Evolutionary conservation across 1,284 basidiomycete species (phyloP).

Genomic region (Ganoderma multipileum): DNA sequence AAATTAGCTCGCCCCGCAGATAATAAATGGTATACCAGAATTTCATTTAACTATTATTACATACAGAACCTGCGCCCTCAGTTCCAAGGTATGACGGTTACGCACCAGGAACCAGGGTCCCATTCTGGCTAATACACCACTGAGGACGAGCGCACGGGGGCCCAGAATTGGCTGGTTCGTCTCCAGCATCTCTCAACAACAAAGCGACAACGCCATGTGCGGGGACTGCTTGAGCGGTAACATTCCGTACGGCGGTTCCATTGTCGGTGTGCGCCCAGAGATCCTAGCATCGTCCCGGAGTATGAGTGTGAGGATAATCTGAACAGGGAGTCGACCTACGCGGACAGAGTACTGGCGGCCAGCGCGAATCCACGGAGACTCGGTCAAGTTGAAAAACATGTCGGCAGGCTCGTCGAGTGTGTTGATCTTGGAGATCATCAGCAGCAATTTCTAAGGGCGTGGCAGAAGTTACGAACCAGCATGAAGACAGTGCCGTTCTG

Average conservation of each 20-base stretch:
- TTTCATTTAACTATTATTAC: neutral
- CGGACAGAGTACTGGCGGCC: slow-evolving; percentile 67
- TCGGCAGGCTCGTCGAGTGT: slow-evolving; percentile 57
- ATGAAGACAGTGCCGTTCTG: slow-evolving; percentile 55
- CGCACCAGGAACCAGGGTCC: slow-evolving; percentile 31
- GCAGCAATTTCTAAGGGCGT: neutral
- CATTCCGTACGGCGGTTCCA: slow-evolving; percentile 67
- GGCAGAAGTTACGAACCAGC: slow-evolving; percentile 40
- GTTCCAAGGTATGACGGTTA: neutral
- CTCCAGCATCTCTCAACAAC: slow-evolving; percentile 66
- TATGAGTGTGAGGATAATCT: neutral
- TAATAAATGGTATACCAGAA: neutral
- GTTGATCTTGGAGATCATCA: slow-evolving; percentile 41
- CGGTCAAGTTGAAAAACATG: slow-evolving; percentile 69
- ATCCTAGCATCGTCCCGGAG: slow-evolving; percentile 48
- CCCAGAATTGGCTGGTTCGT: slow-evolving; percentile 61
- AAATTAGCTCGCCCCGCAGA: neutral
- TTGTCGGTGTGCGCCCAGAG: slow-evolving; percentile 74
- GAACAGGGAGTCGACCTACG: slow-evolving; percentile 43
- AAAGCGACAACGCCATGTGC: slow-evolving; percentile 75
- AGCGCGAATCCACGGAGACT: slow-evolving; percentile 74
- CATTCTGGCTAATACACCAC: slow-evolving; percentile 38
- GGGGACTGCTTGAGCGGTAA: slow-evolving; percentile 64
- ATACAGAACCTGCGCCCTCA: neutral
- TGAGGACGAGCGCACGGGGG: slow-evolving; percentile 36